Conservation (phyloP, 31 red algal species). For the Odonthalia washingtoniensis region DNA sequence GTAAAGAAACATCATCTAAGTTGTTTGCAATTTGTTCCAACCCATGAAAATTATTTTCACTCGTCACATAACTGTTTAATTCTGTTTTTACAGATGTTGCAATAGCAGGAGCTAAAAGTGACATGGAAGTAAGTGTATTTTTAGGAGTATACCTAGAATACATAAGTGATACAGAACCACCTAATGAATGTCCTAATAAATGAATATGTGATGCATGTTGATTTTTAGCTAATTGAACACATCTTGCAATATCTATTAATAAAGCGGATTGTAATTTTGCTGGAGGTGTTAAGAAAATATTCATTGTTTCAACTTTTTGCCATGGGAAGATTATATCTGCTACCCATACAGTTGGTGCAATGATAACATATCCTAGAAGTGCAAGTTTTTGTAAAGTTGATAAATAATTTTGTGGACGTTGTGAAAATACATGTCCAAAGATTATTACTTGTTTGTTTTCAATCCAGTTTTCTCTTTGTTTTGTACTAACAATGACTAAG, state of each 20-base stretch:
- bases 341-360: conserved; percentile 15
- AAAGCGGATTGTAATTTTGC: conserved; percentile 22
- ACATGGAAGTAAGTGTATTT: neutral
- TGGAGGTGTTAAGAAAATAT: too few species aligned
- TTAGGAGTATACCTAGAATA: neutral
- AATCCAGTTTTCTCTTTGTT: too few species aligned
- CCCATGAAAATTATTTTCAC: neutral
- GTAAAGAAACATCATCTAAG: neutral
- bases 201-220: neutral
- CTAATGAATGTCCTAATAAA: conserved; percentile 37
- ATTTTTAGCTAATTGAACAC: neutral
- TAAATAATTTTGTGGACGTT: conserved; percentile 1
- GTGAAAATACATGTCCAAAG: conserved; percentile 36
- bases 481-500: too few species aligned
- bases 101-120: conserved; percentile 8
- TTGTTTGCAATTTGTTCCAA: neutral
- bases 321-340: neutral
- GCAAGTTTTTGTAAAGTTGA: neutral
- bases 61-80: neutral
- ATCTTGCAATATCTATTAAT: conserved; percentile 5
- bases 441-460: conserved; percentile 21
- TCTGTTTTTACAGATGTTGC: neutral
- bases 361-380: conserved; percentile 12
- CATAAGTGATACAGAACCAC: conserved; percentile 1
- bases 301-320: conserved; percentile 3